A percentile compares a stretch with the other conserved stretches of the same genome.
Conservation (phyloP, 2,329 filamentous ascomycete species). For the Fusarium pseudograminearum region DNA sequence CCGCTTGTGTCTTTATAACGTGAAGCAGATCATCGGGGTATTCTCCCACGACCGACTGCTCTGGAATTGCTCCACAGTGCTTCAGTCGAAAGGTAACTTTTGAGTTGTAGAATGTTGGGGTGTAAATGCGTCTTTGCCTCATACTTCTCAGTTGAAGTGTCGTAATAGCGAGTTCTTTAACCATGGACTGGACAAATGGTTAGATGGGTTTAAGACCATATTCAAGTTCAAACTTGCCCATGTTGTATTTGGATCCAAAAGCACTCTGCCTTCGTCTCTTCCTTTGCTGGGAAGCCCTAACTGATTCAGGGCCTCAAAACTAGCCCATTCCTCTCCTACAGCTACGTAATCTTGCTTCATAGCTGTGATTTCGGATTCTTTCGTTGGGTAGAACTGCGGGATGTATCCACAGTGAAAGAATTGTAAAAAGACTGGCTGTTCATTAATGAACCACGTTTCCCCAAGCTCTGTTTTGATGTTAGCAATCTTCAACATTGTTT, state of each 20-base stretch:
- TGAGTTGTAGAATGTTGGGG: conserved; percentile 19
- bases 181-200: neutral
- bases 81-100: conserved; percentile 10
- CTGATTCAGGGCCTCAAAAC: conserved; percentile 20
- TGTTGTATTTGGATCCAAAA: conserved; percentile 15
- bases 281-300: conserved; percentile 10
- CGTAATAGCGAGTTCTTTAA: conserved; percentile 18
- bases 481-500: neutral
- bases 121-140: conserved; percentile 24
- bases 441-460: conserved; percentile 34
- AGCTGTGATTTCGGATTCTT: neutral
- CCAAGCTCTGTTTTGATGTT: conserved; percentile 4
- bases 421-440: conserved; percentile 24
- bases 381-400: conserved; percentile 24
- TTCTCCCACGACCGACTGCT: neutral
- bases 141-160: conserved; percentile 30
- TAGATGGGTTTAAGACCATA: rapidly evolving
- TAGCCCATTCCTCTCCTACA: conserved; percentile 30
- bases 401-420: conserved; percentile 30
- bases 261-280: conserved; percentile 9
- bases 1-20: neutral
- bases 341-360: conserved; percentile 22
- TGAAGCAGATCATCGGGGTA: neutral
- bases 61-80: neutral
- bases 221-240: neutral